These are phyloP conservation scores for Alliaria petiolata DNA, from an alignment of 345 rosid genomes.

Conservation along the genomic window DNA sequence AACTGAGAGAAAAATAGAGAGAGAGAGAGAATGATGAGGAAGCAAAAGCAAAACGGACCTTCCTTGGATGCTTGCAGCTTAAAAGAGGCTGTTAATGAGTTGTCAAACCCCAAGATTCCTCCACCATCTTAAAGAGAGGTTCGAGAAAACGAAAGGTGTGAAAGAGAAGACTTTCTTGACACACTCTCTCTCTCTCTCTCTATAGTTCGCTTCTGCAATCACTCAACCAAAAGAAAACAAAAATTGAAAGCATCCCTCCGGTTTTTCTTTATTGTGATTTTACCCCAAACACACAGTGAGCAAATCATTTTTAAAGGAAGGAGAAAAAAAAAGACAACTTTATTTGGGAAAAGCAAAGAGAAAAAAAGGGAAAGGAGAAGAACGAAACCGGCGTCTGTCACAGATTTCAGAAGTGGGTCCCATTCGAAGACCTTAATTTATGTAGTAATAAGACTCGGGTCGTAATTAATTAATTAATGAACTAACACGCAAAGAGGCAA, in stretches of 20 bases:
- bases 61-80: constrained; percentile 33
- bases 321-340: background rate
- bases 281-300: background rate
- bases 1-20: constrained; percentile 12
- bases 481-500: background rate
- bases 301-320: background rate
- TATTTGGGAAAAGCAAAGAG: constrained; percentile 11
- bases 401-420: constrained; percentile 64
- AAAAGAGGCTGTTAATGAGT: constrained; percentile 29
- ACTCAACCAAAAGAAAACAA: constrained; percentile 48
- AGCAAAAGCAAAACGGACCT: constrained; percentile 37
- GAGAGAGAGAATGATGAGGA: background rate
- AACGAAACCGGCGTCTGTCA: constrained; percentile 69
- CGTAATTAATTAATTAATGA: background rate
- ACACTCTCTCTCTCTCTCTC: constrained; percentile 9
- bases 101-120: constrained; percentile 66
- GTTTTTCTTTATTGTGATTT: constrained; percentile 6
- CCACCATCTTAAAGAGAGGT: constrained; percentile 35
- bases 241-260: constrained; percentile 24
- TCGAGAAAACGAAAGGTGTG: constrained; percentile 64
- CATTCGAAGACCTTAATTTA: constrained; percentile 48
- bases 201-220: constrained; percentile 37
- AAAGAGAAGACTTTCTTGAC: constrained; percentile 62
- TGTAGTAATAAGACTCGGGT: constrained; percentile 3
- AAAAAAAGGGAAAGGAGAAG: background rate